Percentiles rank a stretch among this genome's conserved stretches.
Evolutionary conservation across 1,284 basidiomycete genomes (phyloP).

Genomic region (Schizopora paradoxa): DNA sequence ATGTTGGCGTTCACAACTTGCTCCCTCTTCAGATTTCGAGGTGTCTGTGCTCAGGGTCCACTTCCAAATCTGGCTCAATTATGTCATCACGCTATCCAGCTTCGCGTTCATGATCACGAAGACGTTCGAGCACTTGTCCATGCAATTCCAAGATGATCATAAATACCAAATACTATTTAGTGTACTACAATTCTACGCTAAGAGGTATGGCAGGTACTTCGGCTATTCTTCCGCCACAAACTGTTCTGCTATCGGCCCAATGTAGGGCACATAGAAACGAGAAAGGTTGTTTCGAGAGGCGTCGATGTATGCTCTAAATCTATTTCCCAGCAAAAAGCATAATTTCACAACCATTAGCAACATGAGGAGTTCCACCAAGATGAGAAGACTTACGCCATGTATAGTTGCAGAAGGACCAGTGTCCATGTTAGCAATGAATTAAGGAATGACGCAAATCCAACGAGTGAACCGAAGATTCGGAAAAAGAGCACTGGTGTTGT

Average conservation of each 20-base stretch:
- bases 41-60: too few species aligned
- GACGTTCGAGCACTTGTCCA: too few species aligned
- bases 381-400: slow-evolving; percentile 49
- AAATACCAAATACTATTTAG: too few species aligned
- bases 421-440: slow-evolving; percentile 41
- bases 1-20: too few species aligned
- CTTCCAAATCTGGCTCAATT: too few species aligned
- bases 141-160: too few species aligned
- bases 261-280: slow-evolving; percentile 59
- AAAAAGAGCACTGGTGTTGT: slow-evolving; percentile 60
- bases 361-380: too few species aligned
- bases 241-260: slow-evolving; percentile 66
- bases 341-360: slow-evolving; percentile 4
- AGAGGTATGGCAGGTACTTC: too few species aligned
- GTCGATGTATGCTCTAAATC: slow-evolving; percentile 61
- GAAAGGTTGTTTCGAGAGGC: slow-evolving; percentile 50
- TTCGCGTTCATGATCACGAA: too few species aligned
- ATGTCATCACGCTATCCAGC: too few species aligned
- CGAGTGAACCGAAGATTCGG: slow-evolving; percentile 52
- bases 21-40: too few species aligned
- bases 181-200: too few species aligned
- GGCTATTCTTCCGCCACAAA: slow-evolving; percentile 70
- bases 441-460: slow-evolving; percentile 46
- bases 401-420: slow-evolving; percentile 37
- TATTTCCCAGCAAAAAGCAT: slow-evolving; percentile 26